Conservation (phyloP, 75 land plant species). For the Picea sitchensis region DNA sequence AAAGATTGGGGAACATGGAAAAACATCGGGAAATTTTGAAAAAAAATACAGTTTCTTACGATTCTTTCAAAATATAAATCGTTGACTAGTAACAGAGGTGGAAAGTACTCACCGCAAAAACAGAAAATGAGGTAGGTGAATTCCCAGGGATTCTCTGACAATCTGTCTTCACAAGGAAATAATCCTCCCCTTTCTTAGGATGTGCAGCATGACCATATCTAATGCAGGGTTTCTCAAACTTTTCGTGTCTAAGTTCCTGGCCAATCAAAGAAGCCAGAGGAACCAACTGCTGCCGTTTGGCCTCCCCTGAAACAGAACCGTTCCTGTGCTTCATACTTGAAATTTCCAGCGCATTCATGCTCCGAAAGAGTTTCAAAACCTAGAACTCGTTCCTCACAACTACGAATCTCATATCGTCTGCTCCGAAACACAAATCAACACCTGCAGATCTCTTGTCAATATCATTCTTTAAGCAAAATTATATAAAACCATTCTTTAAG, state of each 20-base stretch:
- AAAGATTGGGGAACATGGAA: background rate
- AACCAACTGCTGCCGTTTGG: slow-evolving; percentile 37
- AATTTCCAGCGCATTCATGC: slow-evolving; percentile 2
- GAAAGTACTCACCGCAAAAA: slow-evolving; percentile 58
- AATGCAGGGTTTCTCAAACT: slow-evolving; percentile 62
- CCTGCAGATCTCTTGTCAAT: background rate
- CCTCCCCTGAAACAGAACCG: slow-evolving; percentile 22
- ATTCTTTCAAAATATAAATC: too few relatives aligned
- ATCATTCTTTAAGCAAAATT: background rate
- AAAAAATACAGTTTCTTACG: too few relatives aligned
- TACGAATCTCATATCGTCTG: background rate
- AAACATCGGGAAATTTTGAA: background rate
- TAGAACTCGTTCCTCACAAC: background rate
- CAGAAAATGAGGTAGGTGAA: slow-evolving; percentile 59
- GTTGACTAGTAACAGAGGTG: background rate
- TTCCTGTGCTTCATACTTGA: slow-evolving; percentile 6
- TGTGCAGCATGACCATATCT: slow-evolving; percentile 67
- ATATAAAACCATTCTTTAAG: background rate
- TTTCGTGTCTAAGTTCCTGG: slow-evolving; percentile 64
- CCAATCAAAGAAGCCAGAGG: slow-evolving; percentile 67
- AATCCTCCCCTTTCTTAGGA: slow-evolving; percentile 87
- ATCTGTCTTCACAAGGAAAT: slow-evolving; percentile 58
- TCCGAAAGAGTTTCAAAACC: background rate
- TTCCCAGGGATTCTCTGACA: slow-evolving; percentile 77
- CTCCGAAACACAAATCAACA: background rate